These are phyloP conservation scores for Naganishia albida DNA, from an alignment of 1,284 basidiomycete species.

Conservation along the genomic window DNA sequence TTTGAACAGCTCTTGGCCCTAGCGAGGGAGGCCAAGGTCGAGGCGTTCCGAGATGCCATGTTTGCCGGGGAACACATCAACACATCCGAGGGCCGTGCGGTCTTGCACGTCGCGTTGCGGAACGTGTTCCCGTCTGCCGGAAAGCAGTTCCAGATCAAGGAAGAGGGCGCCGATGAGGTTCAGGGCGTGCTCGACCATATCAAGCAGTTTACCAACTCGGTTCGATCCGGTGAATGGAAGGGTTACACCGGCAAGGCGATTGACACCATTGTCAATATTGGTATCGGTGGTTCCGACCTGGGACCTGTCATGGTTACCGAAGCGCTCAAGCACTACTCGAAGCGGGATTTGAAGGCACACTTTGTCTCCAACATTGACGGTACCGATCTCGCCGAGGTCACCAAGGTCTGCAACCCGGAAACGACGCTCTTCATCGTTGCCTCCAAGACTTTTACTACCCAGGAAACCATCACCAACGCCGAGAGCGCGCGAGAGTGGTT, in stretches of 20 bases:
- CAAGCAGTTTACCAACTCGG: conserved; percentile 79
- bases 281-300: conserved; percentile 96
- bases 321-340: conserved; percentile 88
- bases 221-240: conserved; percentile 87
- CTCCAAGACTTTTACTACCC: conserved; percentile 97
- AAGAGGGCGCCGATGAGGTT: conserved; percentile 82
- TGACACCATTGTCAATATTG: conserved; percentile 95
- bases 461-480: conserved; percentile 99
- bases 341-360: conserved; percentile 81
- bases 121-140: conserved; percentile 66
- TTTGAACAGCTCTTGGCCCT: conserved; percentile 74
- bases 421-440: conserved; percentile 96
- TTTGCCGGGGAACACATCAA: conserved; percentile 96
- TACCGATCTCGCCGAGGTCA: conserved; percentile 89
- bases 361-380: conserved; percentile 99
- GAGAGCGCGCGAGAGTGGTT: conserved; percentile 94
- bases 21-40: conserved; percentile 81
- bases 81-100: conserved; percentile 94
- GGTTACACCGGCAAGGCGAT: conserved; percentile 97
- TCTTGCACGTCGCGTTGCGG: conserved; percentile 90
- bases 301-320: conserved; percentile 99
- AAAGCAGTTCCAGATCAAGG: conserved; percentile 68
- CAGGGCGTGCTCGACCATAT: conserved; percentile 84
- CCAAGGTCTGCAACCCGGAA: conserved; percentile 82
- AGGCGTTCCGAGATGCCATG: conserved; percentile 86